Percentiles rank a stretch among this genome's conserved stretches.
Conservation (phyloP, 306 rosid species). For the Pterocarpus macrocarpus region DNA sequence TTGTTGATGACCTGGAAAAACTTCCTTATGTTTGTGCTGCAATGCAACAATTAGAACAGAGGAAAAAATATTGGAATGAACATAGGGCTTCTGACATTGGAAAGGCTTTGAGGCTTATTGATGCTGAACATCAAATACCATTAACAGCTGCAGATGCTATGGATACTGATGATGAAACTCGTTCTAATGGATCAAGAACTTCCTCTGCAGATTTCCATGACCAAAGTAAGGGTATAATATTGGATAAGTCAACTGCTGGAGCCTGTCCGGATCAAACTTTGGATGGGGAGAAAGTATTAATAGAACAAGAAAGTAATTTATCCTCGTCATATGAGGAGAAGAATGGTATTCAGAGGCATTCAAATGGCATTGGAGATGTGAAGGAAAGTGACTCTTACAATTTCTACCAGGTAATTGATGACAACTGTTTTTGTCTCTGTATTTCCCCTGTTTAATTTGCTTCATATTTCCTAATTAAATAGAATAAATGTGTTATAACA, state of each 20-base stretch:
- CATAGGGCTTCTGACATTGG: constrained; percentile 54
- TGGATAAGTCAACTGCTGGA: constrained; percentile 54
- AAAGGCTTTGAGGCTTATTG: constrained; percentile 47
- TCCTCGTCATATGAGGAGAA: constrained; percentile 70
- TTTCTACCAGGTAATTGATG: constrained; percentile 80
- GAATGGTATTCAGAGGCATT: constrained; percentile 49
- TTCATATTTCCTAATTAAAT: constrained; percentile 20
- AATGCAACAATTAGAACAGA: constrained; percentile 84
- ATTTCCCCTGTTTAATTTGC: constrained; percentile 17
- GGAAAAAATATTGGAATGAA: constrained; percentile 87
- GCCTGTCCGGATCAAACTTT: constrained; percentile 51
- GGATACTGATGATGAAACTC: constrained; percentile 54
- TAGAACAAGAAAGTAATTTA: constrained; percentile 52
- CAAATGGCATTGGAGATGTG: constrained; percentile 54
- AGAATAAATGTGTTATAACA: neutral
- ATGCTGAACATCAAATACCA: constrained; percentile 51
- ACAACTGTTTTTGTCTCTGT: constrained; percentile 23
- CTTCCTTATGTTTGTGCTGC: constrained; percentile 97
- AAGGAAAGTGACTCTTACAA: constrained; percentile 76
- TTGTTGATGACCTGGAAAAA: constrained; percentile 92
- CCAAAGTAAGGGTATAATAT: constrained; percentile 42
- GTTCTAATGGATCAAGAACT: constrained; percentile 50
- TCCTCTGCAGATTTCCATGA: constrained; percentile 52
- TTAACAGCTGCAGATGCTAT: constrained; percentile 46
- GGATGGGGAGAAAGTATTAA: constrained; percentile 56